Conservation (phyloP, 305 asterid species). For the Galium porrigens region DNA sequence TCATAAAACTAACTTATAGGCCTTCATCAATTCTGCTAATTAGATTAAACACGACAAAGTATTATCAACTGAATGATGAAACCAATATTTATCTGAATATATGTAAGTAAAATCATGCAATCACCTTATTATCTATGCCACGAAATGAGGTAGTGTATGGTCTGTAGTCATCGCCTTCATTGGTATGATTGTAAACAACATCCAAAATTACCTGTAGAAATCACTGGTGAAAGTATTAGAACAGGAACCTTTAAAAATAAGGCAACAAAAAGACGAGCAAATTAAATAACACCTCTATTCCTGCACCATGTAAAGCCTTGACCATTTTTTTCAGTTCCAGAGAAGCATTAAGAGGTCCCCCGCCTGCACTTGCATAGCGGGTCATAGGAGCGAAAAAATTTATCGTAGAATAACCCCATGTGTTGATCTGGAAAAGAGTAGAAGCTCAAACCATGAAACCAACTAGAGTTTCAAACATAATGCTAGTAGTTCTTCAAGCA, state of each 20-base stretch:
- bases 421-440: conserved; percentile 47
- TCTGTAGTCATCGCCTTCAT: conserved; percentile 76
- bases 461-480: neutral
- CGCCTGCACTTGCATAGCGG: conserved; percentile 88
- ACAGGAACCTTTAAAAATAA: neutral
- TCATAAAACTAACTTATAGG: neutral
- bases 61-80: neutral
- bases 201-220: conserved; percentile 72
- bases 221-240: conserved; percentile 7
- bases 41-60: neutral
- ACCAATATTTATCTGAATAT: neutral
- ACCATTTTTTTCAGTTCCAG: conserved; percentile 83
- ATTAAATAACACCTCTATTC: conserved; percentile 60
- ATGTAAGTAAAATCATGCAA: neutral
- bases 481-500: neutral
- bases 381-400: conserved; percentile 97
- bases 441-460: conserved; percentile 17
- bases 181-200: conserved; percentile 92
- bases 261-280: neutral
- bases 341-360: conserved; percentile 73
- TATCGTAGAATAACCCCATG: conserved; percentile 96
- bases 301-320: conserved; percentile 81
- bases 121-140: conserved; percentile 98
- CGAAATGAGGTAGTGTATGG: conserved; percentile 94
- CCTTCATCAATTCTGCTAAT: neutral